phyloP scores from a whole-genome alignment of 2,329 filamentous ascomycete species.

The Penicillium sp. region DNA sequence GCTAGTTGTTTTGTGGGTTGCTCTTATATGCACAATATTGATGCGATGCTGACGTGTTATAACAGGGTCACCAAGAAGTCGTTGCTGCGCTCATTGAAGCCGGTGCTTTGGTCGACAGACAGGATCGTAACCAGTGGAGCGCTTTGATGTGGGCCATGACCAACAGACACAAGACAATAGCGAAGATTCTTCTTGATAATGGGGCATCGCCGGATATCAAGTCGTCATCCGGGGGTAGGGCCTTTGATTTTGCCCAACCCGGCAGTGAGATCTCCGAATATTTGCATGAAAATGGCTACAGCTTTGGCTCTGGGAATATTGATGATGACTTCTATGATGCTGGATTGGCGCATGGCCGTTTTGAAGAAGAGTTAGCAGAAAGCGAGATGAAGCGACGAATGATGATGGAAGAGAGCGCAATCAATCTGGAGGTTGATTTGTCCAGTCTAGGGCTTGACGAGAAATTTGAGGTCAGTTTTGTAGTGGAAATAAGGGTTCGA shows the following conservation, averaged over 20 bases:
- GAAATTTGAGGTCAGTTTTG: slow-evolving; percentile 71
- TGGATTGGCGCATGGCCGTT: slow-evolving; percentile 86
- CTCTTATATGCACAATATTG: slow-evolving; percentile 1
- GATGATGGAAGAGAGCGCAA: slow-evolving; percentile 99
- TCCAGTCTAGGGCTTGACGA: slow-evolving; percentile 96
- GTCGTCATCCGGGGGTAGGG: slow-evolving; percentile 88
- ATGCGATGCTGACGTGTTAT: slow-evolving; percentile 10
- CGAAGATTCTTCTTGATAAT: slow-evolving; percentile 86
- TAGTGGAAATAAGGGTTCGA: not conserved
- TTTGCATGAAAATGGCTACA: slow-evolving; percentile 89
- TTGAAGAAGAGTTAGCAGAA: slow-evolving; percentile 96
- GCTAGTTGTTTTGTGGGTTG: slow-evolving; percentile 86
- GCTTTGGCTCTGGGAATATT: slow-evolving; percentile 42
- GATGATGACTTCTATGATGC: slow-evolving; percentile 88
- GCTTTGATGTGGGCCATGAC: slow-evolving; percentile 99
- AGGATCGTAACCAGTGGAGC: slow-evolving; percentile 96
- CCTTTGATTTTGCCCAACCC: slow-evolving; percentile 91
- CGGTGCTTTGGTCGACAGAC: slow-evolving; percentile 83
- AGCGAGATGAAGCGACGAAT: slow-evolving; percentile 84
- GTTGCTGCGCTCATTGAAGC: slow-evolving; percentile 80
- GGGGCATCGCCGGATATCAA: slow-evolving; percentile 95
- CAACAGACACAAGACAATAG: slow-evolving; percentile 93
- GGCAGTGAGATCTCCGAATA: slow-evolving; percentile 97
- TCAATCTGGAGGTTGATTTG: slow-evolving; percentile 92
- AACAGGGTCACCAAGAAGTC: slow-evolving; percentile 80